Evolutionary conservation across 140 eudicot genomes (phyloP), one percentile per base, ranked within the genome.

Genomic region (Flaveria floridana): DNA sequence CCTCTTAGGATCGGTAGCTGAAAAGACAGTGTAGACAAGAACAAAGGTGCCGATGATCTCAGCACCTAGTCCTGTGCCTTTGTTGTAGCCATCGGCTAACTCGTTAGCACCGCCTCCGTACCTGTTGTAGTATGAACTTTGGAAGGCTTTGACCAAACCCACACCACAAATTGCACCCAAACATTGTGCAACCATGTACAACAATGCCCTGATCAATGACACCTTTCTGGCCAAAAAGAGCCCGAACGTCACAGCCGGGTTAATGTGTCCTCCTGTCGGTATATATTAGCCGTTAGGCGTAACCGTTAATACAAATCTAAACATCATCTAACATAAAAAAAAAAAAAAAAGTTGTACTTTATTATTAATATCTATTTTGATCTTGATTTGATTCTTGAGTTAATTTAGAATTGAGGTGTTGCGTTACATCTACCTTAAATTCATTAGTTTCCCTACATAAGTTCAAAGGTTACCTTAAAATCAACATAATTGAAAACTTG

Each of bases 1-100:
- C 74, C 96, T 86, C 87, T 89, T 89, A 19, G 96, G 96, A 57
- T 89, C 92, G 10, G 96, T 89, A 76, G 95, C 90, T 0, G 96
- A 89, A 81, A 89, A 87, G 7, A 89, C 96, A 19, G 96, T 89
- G 87, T 89, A 89, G 3, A 89, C 95, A 68, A 89, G 84, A 65
- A 86, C 95, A 73, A 89, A 89, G 67, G 96, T 89, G 50, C 96
- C 96, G 50, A 89, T 89, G 28, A 89, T 89, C 70, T 89, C 96
- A 3, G 96, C 91, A 23, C 86, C 92, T 67, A 89, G 70, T 0
- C 89, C 96, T 0, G 85, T 83, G 16, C 96, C 96, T 42, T 72
- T 86, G 87, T 77, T 86, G 92, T 89, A 89, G n/a, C 96, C 96
- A 2, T 8, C 53, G 0, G 86, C 86, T 28, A 89, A 65, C 79